Percentiles rank a stretch among this genome's conserved stretches.
Evolutionary conservation across 179 eudicot species (phyloP).

Genomic region (Camellia oleifera): DNA sequence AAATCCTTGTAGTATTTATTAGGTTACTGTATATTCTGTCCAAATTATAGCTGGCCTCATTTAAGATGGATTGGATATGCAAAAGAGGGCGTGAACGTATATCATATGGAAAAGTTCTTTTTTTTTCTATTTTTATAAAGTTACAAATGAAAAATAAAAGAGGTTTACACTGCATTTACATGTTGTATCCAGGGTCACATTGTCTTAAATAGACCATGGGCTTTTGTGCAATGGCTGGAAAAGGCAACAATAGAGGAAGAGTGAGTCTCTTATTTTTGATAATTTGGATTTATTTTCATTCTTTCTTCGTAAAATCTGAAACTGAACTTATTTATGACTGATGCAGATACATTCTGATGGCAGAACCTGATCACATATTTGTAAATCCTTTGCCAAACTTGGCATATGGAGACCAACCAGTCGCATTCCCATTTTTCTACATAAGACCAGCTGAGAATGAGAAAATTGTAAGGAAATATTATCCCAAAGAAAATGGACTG

Average conservation of each 20-base stretch:
- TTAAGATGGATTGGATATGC: too few species aligned
- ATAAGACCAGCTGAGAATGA: conserved; percentile 67
- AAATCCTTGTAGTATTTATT: too few species aligned
- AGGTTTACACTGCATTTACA: not conserved
- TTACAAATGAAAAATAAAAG: too few species aligned
- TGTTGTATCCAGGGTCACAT: conserved; percentile 63
- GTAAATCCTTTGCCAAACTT: conserved; percentile 78
- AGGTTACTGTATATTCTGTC: too few species aligned
- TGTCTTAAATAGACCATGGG: conserved; percentile 91
- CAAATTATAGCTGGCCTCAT: too few species aligned
- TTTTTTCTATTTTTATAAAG: too few species aligned
- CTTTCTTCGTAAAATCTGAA: not conserved
- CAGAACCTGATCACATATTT: conserved; percentile 84
- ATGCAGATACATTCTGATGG: conserved; percentile 77
- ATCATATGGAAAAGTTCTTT: not conserved
- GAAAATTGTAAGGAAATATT: conserved; percentile 61
- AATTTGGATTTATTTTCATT: not conserved
- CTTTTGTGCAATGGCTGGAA: conserved; percentile 91
- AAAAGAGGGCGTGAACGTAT: too few species aligned
- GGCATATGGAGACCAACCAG: conserved; percentile 65
- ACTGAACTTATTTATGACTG: not conserved
- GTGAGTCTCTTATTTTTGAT: conserved; percentile 37
- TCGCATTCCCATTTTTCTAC: conserved; percentile 74
- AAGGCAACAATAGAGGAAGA: conserved; percentile 77
- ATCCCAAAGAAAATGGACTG: conserved; percentile 63